phyloP scores from a whole-genome alignment of 2,329 filamentous ascomycete genomes.

The Leptographium radiaticola region DNA sequence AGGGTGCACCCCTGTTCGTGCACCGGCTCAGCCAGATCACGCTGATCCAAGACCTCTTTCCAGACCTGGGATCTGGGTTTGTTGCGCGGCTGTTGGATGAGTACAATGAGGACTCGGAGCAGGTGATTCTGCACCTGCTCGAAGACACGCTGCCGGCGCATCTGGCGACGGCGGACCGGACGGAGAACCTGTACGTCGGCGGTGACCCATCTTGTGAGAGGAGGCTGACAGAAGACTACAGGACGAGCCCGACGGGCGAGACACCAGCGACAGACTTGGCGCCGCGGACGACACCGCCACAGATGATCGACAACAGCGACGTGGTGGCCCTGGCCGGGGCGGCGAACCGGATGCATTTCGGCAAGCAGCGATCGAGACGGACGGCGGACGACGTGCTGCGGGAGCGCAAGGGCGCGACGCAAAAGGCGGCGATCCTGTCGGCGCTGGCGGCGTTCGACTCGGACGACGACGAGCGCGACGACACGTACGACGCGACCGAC shows the following conservation, averaged over 20 bases:
- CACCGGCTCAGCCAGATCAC: conserved; percentile 76
- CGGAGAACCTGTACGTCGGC: conserved; percentile 42
- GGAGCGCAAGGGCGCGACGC: conserved; percentile 50
- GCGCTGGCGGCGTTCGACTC: conserved; percentile 82
- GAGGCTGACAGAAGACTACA: neutral
- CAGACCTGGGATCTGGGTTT: conserved; percentile 73
- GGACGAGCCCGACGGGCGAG: too few relatives aligned
- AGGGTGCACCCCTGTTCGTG: conserved; percentile 45
- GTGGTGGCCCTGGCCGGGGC: conserved; percentile 59
- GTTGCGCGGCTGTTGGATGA: conserved; percentile 66
- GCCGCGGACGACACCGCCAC: too few relatives aligned
- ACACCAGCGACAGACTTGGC: too few relatives aligned
- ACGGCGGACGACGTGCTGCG: conserved; percentile 62
- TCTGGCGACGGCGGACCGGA: conserved; percentile 49
- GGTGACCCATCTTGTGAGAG: too few relatives aligned
- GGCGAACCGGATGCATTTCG: conserved; percentile 60
- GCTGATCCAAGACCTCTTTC: conserved; percentile 89
- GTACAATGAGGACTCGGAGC: conserved; percentile 65
- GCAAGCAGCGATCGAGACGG: conserved; percentile 49
- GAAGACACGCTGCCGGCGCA: conserved; percentile 62
- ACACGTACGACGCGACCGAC: conserved; percentile 88
- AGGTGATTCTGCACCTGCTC: conserved; percentile 68
- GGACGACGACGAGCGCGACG: conserved; percentile 92
- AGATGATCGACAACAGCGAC: conserved; percentile 23
- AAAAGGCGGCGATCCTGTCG: conserved; percentile 77